Conservation (phyloP, 176 grass and related monocot species). For the Triticum monococcum region DNA sequence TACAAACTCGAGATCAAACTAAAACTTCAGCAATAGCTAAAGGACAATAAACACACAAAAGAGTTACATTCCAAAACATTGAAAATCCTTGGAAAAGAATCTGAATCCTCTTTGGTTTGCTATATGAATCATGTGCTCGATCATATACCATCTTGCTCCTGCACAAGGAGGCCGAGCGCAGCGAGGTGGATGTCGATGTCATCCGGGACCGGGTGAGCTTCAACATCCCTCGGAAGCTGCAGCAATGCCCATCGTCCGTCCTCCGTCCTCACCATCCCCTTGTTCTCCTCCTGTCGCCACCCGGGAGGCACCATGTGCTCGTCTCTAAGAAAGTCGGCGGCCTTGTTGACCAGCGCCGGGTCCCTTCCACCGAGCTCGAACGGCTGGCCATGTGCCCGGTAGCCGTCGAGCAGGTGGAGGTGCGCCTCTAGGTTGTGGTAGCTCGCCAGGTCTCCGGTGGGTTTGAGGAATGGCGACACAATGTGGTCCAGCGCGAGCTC, state of each 20-base stretch:
- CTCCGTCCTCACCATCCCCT: constrained; percentile 55
- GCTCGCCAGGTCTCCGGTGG: constrained; percentile 15
- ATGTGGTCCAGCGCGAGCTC: constrained; percentile 47
- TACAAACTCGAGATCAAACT: too few species aligned
- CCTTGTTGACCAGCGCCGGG: constrained; percentile 71
- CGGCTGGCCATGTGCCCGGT: constrained; percentile 8
- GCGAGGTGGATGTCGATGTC: constrained; percentile 46
- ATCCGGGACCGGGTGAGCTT: constrained; percentile 41
- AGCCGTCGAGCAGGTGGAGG: constrained; percentile 49
- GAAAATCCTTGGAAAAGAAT: too few species aligned
- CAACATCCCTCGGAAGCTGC: constrained; percentile 17
- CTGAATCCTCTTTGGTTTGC: too few species aligned
- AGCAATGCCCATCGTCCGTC: constrained; percentile 46
- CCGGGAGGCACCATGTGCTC: constrained; percentile 56
- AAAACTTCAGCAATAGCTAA: too few species aligned
- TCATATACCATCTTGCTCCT: too few species aligned
- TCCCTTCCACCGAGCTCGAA: constrained; percentile 50
- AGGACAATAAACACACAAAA: too few species aligned
- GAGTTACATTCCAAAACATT: too few species aligned
- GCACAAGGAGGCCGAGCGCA: constrained; percentile 25
- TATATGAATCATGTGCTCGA: too few species aligned
- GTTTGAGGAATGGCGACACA: constrained; percentile 56
- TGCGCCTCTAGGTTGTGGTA: constrained; percentile 61
- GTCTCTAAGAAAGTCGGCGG: constrained; percentile 38
- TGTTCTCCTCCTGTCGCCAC: constrained; percentile 67